Conservation (phyloP, 2,329 filamentous ascomycete genomes). For the Ophiostoma angusticollis region DNA sequence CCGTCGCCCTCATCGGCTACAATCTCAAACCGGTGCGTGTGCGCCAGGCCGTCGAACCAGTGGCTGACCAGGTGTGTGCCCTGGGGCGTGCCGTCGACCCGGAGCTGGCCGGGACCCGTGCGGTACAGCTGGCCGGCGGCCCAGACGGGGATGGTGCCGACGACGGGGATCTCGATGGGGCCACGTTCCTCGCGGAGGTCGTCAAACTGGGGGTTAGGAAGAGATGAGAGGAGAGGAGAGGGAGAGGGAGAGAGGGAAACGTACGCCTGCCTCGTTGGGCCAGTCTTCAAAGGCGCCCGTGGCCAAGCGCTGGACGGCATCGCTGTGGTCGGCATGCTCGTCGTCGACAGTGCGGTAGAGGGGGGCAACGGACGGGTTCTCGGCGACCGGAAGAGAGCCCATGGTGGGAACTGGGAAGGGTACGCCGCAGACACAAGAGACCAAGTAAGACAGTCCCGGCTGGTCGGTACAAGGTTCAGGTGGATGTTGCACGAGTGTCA, state of each 20-base stretch:
- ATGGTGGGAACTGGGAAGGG: not conserved
- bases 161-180: slow-evolving; percentile 50
- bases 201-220: slow-evolving; percentile 43
- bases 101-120: slow-evolving; percentile 57
- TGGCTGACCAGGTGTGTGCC: slow-evolving; percentile 53
- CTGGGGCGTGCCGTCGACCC: slow-evolving; percentile 42
- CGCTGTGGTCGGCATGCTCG: slow-evolving; percentile 2
- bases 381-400: not conserved
- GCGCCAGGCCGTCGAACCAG: slow-evolving; percentile 71
- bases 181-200: slow-evolving; percentile 51
- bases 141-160: slow-evolving; percentile 57
- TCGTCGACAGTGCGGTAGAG: slow-evolving; percentile 3
- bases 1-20: slow-evolving; percentile 22
- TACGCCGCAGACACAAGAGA: not conserved
- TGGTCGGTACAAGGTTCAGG: not conserved
- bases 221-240: not conserved
- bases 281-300: slow-evolving; percentile 7
- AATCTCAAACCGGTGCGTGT: slow-evolving; percentile 62
- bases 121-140: slow-evolving; percentile 60
- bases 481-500: no score
- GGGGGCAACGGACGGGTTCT: not conserved
- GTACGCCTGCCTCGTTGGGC: slow-evolving; percentile 14
- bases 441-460: not conserved
- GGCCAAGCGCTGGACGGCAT: not conserved
- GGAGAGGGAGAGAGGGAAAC: not conserved